Conservation (phyloP, 1,284 basidiomycete species). For the Inonotus obliquus region DNA sequence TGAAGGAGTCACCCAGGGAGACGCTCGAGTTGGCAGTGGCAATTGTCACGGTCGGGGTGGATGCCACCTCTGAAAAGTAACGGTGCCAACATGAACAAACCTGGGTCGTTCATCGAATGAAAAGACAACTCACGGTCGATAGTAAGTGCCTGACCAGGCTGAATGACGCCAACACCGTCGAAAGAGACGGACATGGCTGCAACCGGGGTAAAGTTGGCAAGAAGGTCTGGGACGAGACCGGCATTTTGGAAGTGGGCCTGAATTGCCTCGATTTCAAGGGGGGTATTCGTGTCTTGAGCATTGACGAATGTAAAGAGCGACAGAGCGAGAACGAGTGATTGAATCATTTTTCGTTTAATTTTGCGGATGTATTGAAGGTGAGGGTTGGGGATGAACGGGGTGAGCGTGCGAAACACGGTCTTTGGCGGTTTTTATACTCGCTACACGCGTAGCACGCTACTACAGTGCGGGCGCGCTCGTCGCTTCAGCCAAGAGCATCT, state of each 20-base stretch:
- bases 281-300: conserved; percentile 36
- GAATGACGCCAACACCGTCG: conserved; percentile 42
- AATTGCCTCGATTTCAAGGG: conserved; percentile 45
- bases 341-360: conserved; percentile 7
- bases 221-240: conserved; percentile 52
- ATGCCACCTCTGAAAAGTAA: conserved; percentile 44
- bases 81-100: background rate
- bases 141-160: conserved; percentile 55
- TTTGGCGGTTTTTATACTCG: background rate
- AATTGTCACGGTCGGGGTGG: conserved; percentile 46
- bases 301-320: conserved; percentile 35
- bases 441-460: background rate
- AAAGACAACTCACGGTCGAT: conserved; percentile 43
- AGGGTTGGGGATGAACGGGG: conserved; percentile 13
- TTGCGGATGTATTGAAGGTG: background rate
- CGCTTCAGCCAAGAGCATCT: no score
- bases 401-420: background rate
- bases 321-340: conserved; percentile 30
- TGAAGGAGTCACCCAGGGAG: conserved; percentile 44
- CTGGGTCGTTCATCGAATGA: background rate
- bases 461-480: background rate
- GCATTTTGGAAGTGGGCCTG: conserved; percentile 58
- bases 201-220: conserved; percentile 52
- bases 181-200: conserved; percentile 52
- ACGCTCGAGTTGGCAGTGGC: conserved; percentile 43